These are phyloP conservation scores for Talaromyces sp. DNA, from an alignment of 2,329 filamentous ascomycete genomes.

Conservation along the genomic window DNA sequence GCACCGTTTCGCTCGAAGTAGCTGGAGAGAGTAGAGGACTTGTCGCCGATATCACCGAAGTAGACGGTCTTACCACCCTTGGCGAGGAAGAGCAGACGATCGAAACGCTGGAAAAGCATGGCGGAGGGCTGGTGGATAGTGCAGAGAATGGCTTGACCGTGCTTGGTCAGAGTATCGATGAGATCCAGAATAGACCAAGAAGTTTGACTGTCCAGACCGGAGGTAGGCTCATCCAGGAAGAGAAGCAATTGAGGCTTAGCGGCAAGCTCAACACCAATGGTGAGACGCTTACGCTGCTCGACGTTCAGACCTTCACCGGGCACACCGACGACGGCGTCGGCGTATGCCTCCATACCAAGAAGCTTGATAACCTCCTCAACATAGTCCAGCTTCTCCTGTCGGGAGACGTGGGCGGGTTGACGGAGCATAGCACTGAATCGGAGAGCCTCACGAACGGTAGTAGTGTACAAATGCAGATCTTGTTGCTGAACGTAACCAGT, in stretches of 20 bases:
- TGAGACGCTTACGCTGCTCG: conserved; percentile 73
- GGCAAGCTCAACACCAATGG: conserved; percentile 93
- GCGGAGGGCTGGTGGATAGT: conserved; percentile 98
- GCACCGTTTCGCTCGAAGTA: conserved; percentile 70
- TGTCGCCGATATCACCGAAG: conserved; percentile 67
- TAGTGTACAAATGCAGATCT: conserved; percentile 82
- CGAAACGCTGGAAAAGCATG: conserved; percentile 87
- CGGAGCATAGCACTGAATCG: conserved; percentile 83
- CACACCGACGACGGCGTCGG: conserved; percentile 87
- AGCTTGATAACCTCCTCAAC: conserved; percentile 90
- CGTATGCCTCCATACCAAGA: conserved; percentile 86
- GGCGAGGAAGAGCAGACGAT: conserved; percentile 65
- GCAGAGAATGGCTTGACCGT: conserved; percentile 90
- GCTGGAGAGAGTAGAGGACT: conserved; percentile 59
- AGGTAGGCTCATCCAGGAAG: conserved; percentile 94
- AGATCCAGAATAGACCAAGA: conserved; percentile 90
- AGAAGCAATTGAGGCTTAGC: conserved; percentile 87
- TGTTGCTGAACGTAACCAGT: conserved; percentile 93
- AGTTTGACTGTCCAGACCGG: conserved; percentile 88
- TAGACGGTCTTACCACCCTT: conserved; percentile 69
- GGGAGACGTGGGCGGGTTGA: conserved; percentile 74
- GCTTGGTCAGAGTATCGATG: conserved; percentile 84
- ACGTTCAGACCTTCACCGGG: conserved; percentile 75
- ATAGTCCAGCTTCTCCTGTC: conserved; percentile 78
- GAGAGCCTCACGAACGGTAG: conserved; percentile 85